Conservation (phyloP, 2,329 filamentous ascomycete genomes). For the Lasiodiplodia sp. region DNA sequence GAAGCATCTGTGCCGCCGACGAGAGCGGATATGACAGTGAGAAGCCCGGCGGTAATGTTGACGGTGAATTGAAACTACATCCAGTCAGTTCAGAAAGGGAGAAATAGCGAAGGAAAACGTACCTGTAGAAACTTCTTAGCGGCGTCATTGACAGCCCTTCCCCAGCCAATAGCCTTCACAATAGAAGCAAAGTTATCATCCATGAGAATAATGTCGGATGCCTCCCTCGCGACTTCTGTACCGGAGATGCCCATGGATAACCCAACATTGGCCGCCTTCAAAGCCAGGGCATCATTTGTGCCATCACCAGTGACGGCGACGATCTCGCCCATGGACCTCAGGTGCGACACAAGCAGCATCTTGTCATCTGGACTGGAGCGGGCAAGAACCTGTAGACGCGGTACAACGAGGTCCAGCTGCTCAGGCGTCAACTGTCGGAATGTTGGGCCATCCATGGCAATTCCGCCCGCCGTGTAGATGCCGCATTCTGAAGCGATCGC, state of each 20-base stretch:
- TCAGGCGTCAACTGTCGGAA: constrained; percentile 63
- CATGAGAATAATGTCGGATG: constrained; percentile 50
- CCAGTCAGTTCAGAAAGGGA: no score
- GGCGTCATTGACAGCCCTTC: constrained; percentile 50
- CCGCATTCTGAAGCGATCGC: constrained; percentile 56
- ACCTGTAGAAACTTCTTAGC: constrained; percentile 69
- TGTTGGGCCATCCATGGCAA: constrained; percentile 53
- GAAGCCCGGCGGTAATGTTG: constrained; percentile 82
- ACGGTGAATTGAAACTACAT: constrained; percentile 75
- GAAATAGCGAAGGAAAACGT: no score
- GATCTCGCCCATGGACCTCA: constrained; percentile 66
- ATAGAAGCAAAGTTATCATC: constrained; percentile 53
- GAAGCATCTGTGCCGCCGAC: constrained; percentile 74
- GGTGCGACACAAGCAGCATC: constrained; percentile 67
- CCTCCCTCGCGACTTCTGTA: constrained; percentile 51
- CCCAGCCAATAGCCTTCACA: constrained; percentile 51
- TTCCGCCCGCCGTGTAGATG: constrained; percentile 47
- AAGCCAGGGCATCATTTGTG: constrained; percentile 50
- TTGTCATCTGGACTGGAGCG: constrained; percentile 76
- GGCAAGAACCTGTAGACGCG: constrained; percentile 71
- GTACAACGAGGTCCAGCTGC: constrained; percentile 66
- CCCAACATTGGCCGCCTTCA: constrained; percentile 50
- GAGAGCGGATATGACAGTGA: constrained; percentile 83
- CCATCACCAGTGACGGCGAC: constrained; percentile 53
- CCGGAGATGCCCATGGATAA: constrained; percentile 51